Base-by-base conservation (phyloP, 192 early-diverging fungal genomes). In the Podila epigama region DNA sequence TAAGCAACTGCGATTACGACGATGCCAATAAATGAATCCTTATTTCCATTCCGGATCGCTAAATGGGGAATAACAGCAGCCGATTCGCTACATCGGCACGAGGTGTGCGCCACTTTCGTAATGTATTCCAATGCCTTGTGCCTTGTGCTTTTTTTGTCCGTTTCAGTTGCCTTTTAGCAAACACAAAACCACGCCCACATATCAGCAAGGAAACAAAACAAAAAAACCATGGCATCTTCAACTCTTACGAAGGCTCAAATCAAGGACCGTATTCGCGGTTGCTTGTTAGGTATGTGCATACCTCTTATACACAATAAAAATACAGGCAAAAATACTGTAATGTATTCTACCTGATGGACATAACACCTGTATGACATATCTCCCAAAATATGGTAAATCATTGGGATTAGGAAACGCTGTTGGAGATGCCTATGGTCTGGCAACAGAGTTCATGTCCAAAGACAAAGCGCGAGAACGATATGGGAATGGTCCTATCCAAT, bases 391-490 rank as follows among this genome's bases (percentile, higher is more conserved):
- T 48, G 44, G n/a, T 20, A 9, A 22, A 18, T 18, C 4, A 5
- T 3, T 48, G 44, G 42, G 25, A 48, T 42, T 60, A 83, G 89
- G 89, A 28, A 81, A 83, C 42, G 88, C 86, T 18, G 54, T 90
- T 7, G 89, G 88, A 5, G 90, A 91, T 75, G 86, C 86, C 11
- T 67, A 89, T 36, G 89, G 90, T 16, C 62, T 91, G 18, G 81
- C 90, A 0, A 86, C 89, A n/a, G 90, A 91, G 59, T 88, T 88
- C 59, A 70, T 90, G 70, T 65, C 82, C 37, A 83, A 82, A 58
- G 29, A 41, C 36, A 40, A 80, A 35, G 83, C 86, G 4, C 60
- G 25, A 18, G 29, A 58, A 50, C 44, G 77, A 9, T 91, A 92
- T 73, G 85, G 84, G 25, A 68, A 75, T 28, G 87, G 86, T 0